Conservation (phyloP, 176 grass and related monocot species). For the Cocos nucifera region DNA sequence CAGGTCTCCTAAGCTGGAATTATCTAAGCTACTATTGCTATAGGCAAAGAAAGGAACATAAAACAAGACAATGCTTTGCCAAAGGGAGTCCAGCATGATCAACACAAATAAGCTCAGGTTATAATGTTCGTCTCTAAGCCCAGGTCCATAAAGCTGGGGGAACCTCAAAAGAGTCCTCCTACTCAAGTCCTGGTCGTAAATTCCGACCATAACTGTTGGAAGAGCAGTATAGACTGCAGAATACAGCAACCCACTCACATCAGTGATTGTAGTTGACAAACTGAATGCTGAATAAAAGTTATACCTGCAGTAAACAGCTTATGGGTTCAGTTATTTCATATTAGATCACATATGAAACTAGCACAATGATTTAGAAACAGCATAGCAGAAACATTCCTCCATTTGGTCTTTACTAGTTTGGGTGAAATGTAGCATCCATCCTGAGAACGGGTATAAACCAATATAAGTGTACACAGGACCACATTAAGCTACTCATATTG, state of each 20-base stretch:
- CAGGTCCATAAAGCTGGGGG: slow-evolving; percentile 76
- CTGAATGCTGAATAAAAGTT: slow-evolving; percentile 67
- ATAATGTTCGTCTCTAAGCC: slow-evolving; percentile 61
- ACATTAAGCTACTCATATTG: too few relatives aligned
- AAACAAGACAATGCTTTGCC: slow-evolving; percentile 80
- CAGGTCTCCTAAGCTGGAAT: slow-evolving; percentile 67
- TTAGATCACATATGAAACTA: slow-evolving; percentile 9
- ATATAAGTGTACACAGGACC: too few relatives aligned
- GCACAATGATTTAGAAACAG: not conserved
- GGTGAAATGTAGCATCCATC: too few relatives aligned
- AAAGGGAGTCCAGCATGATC: slow-evolving; percentile 62
- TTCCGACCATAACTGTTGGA: slow-evolving; percentile 69
- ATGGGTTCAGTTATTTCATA: slow-evolving; percentile 1
- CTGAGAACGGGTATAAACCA: too few relatives aligned
- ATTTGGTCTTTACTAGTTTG: too few relatives aligned
- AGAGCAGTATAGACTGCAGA: slow-evolving; percentile 85
- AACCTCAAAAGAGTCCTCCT: slow-evolving; percentile 50
- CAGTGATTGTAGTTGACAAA: slow-evolving; percentile 67
- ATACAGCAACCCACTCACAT: slow-evolving; percentile 77
- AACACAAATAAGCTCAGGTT: slow-evolving; percentile 71
- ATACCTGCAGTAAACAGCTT: slow-evolving; percentile 53
- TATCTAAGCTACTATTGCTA: slow-evolving; percentile 51
- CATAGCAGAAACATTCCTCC: not conserved
- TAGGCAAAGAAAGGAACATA: slow-evolving; percentile 78
- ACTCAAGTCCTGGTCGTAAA: slow-evolving; percentile 78